Evolutionary conservation across 2,329 filamentous ascomycete genomes (phyloP), one percentile per base, ranked within the genome.

Genomic region (Tricladium varicosporioides): DNA sequence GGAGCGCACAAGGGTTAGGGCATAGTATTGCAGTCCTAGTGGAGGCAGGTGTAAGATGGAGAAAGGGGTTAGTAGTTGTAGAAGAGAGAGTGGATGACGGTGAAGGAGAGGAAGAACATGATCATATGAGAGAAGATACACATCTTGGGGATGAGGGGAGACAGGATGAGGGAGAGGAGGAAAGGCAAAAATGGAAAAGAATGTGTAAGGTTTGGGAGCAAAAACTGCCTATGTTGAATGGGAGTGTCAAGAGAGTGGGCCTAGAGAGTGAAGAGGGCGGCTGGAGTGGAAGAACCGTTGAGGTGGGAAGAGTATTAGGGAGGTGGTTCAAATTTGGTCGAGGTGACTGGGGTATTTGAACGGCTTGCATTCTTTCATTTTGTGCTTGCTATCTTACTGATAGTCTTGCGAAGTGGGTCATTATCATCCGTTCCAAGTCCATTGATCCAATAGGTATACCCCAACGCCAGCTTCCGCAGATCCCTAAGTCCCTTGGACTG

Each of bases 1-100:
- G 88, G 82, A 91, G 87, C 51, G 87, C 85, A 0, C 89, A 92
- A 71, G 89, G 88, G 0, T 70, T 92, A 11, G 79, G 82, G 16
- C 78, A 79, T 56, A 86, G 85, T 1, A 76, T 84, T n/a, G 79
- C 88, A 1, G 73, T 76, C 0, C 71, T 89, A 1, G 79, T 89
- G 8, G 87, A 91, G 57, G 78, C 81, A 1, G 85, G 85, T 0
- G 65, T 67, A 36, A 74, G 78, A 15, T 70, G 72, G 5, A 71
- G 68, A 0, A 77, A 81, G 60, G 70, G 66, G 16, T 73, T 80
- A 4, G 71, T 79, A 2, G 57, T 84, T 7, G 63, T 80, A 2
- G 83, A 86, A 66, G 64, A 68, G 57, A 54, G 49, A 40, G 61
- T 74, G 76, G 69, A 73, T 59, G 61, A 65, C 32, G 66, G 68